Evolutionary conservation across 108 stramenopile genomes (phyloP).

Genomic region (Conticribra weissflogii): DNA sequence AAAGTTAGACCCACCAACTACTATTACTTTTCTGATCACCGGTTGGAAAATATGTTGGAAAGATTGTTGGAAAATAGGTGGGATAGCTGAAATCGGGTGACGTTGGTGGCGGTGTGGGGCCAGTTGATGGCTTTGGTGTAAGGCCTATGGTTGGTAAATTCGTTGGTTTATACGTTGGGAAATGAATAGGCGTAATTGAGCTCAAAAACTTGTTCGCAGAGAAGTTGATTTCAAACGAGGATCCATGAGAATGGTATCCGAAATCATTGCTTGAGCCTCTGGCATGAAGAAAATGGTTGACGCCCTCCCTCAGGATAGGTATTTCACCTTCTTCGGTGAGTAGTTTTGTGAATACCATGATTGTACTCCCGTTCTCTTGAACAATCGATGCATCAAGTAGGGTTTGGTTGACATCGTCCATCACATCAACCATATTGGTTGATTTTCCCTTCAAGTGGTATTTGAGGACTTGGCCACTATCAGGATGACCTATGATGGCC

Average conservation of each 20-base stretch:
- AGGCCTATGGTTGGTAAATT: neutral
- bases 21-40: neutral
- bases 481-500: constrained; percentile 53
- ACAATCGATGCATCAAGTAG: constrained; percentile 19
- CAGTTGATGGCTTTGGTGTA: neutral
- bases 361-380: constrained; percentile 28
- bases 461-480: constrained; percentile 18
- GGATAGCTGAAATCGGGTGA: neutral
- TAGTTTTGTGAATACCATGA: constrained; percentile 31
- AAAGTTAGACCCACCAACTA: no score
- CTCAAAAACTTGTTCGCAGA: neutral
- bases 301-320: constrained; percentile 29
- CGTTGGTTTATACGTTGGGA: neutral
- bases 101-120: neutral
- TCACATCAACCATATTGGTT: neutral
- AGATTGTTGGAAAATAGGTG: neutral
- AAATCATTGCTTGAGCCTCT: constrained; percentile 38
- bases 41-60: neutral
- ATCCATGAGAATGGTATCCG: constrained; percentile 39
- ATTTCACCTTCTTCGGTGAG: constrained; percentile 46
- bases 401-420: constrained; percentile 22
- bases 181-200: neutral
- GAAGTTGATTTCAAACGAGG: constrained; percentile 16
- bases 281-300: constrained; percentile 52
- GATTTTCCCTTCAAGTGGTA: constrained; percentile 25